A percentile compares a stretch with the other conserved stretches of the same genome.
Evolutionary conservation across 1,284 basidiomycete genomes (phyloP).

Genomic region (Thecaphora frezii): DNA sequence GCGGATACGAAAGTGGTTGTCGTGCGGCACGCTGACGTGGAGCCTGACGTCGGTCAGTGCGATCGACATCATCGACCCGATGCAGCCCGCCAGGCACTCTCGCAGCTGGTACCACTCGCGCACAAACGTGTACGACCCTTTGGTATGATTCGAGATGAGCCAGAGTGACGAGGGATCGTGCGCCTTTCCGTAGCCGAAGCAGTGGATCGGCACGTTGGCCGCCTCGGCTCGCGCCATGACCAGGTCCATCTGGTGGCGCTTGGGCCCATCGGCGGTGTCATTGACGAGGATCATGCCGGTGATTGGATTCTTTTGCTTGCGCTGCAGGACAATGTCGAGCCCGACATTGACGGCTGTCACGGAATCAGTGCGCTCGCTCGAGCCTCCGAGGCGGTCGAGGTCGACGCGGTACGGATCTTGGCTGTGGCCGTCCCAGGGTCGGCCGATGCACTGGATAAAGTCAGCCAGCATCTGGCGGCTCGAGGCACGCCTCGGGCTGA

Average conservation of each 20-base stretch:
- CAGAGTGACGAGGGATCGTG: conserved; percentile 97
- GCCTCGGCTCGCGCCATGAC: conserved; percentile 93
- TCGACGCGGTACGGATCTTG: conserved; percentile 47
- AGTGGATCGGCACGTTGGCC: conserved; percentile 91
- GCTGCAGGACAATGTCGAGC: conserved; percentile 85
- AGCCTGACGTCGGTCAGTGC: conserved; percentile 48
- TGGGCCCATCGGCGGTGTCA: conserved; percentile 83
- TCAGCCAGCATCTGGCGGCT: conserved; percentile 33
- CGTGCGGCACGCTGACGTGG: conserved; percentile 46
- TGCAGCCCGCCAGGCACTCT: conserved; percentile 50
- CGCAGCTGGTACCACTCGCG: conserved; percentile 53
- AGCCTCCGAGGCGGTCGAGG: conserved; percentile 40
- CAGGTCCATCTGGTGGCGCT: conserved; percentile 97
- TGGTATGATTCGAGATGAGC: conserved; percentile 96
- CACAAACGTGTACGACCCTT: conserved; percentile 81
- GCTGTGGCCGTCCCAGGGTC: conserved; percentile 36
- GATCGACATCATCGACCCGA: conserved; percentile 51
- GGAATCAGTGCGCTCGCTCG: conserved; percentile 46
- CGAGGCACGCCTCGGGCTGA: conserved; percentile 34
- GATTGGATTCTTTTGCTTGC: conserved; percentile 84
- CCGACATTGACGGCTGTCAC: conserved; percentile 53
- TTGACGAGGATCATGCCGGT: conserved; percentile 89
- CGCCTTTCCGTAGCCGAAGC: conserved; percentile 90
- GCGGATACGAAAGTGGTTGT: conserved; percentile 50
- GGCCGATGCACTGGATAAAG: conserved; percentile 45